These are phyloP conservation scores for Porcisia hertigi DNA, from an alignment of 208 protist genomes.

Conservation along the genomic window DNA sequence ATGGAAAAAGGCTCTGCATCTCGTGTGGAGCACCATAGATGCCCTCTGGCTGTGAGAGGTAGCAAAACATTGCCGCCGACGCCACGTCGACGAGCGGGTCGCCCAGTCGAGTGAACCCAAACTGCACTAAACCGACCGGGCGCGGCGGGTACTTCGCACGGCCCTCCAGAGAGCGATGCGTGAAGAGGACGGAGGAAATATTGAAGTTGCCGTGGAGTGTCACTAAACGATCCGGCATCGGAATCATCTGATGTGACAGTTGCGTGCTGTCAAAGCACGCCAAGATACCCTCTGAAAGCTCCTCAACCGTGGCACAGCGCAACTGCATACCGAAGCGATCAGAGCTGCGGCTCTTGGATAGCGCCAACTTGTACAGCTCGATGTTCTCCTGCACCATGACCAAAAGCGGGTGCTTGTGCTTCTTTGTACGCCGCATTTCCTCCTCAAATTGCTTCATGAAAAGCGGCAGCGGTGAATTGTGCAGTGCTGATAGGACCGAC, in stretches of 20 bases:
- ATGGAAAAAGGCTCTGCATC: slow-evolving; percentile 58
- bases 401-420: slow-evolving; percentile 46
- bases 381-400: slow-evolving; percentile 39
- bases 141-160: slow-evolving; percentile 71
- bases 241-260: slow-evolving; percentile 49
- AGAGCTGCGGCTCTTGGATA: slow-evolving; percentile 29
- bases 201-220: slow-evolving; percentile 69
- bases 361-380: slow-evolving; percentile 41
- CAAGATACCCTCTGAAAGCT: slow-evolving; percentile 34
- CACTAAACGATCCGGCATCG: slow-evolving; percentile 53
- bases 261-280: slow-evolving; percentile 61
- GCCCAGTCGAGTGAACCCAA: slow-evolving; percentile 47
- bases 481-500: slow-evolving; percentile 39
- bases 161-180: slow-evolving; percentile 74
- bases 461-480: slow-evolving; percentile 51
- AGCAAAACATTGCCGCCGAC: slow-evolving; percentile 50
- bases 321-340: slow-evolving; percentile 32
- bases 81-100: slow-evolving; percentile 78
- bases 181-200: slow-evolving; percentile 57
- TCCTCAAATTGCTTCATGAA: slow-evolving; percentile 57
- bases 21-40: slow-evolving; percentile 48
- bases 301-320: slow-evolving; percentile 40
- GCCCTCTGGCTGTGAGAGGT: slow-evolving; percentile 48
- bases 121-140: slow-evolving; percentile 54
- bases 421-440: slow-evolving; percentile 30